Base-by-base conservation (phyloP, 2,329 filamentous ascomycete species). In the Cercospora sp. region DNA sequence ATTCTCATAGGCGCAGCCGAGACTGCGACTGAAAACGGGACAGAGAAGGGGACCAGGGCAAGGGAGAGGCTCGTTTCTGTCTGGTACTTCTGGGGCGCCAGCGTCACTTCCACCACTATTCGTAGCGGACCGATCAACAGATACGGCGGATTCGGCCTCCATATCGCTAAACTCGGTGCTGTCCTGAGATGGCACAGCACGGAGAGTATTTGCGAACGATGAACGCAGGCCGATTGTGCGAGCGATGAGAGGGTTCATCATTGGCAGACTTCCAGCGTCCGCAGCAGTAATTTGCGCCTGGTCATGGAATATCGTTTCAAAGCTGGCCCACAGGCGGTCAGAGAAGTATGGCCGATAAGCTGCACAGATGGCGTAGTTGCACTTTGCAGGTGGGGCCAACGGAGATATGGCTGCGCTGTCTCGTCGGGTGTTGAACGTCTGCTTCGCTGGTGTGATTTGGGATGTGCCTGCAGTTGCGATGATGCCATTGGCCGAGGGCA, bases 331-430 rank as follows among this genome's bases (percentile, higher is more conserved):
- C 36, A 81, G 72, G 3, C 83, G 80, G 55, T 85, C 83, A n/a
- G 77, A 78, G 69, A 81, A 83, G 70, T 82, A 82, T 2, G 83
- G 82, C 31, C 84, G 81, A 70, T 85, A 87, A n/a, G 73, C 75
- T 33, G 83, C 82, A 68, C 85, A 87, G 61, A 81, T 80, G 60
- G 79, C 79, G 71, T 81, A 81, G n/a, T 70, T 75, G 74, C 85
- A 87, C 16, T 68, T 71, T 53, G 65, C 55, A 26, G 65, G 67
- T 16, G 31, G 16, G 2, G 39, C 18, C n/a, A n/a, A 13, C n/a
- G 42, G 33, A 33, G 60, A 63, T 5, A 45, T 20, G 7, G 55
- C 51, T 9, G 66, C 55, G 39, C 65, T 65, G 23, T 69, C 70
- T n/a, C 28, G 28, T 58, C 67, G 72, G 67, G 16, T 31, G 59